Conservation (phyloP, 1,284 basidiomycete genomes). For the Cutaneotrichosporon mucoides region DNA sequence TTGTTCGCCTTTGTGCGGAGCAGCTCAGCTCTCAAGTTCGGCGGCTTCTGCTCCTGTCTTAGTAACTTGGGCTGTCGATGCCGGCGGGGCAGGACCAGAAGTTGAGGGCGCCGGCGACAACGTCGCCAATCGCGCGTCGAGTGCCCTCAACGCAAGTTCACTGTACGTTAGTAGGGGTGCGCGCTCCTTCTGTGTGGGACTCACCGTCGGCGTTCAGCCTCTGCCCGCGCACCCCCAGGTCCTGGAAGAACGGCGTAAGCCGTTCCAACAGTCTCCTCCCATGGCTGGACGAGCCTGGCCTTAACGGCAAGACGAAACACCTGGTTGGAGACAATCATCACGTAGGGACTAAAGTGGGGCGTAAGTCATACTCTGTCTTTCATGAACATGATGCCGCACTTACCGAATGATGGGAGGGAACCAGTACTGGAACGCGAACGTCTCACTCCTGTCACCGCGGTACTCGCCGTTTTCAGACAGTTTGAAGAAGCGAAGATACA, state of each 20-base stretch:
- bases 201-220: slow-evolving; percentile 85
- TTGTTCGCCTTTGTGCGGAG: too few species aligned
- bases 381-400: slow-evolving; percentile 30
- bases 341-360: slow-evolving; percentile 54
- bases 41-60: neutral
- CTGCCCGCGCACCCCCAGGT: slow-evolving; percentile 80
- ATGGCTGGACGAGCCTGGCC: slow-evolving; percentile 71
- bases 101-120: slow-evolving; percentile 8
- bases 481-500: slow-evolving; percentile 96
- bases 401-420: slow-evolving; percentile 92
- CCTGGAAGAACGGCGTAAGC: slow-evolving; percentile 60
- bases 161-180: slow-evolving; percentile 46
- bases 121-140: slow-evolving; percentile 80
- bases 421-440: slow-evolving; percentile 93
- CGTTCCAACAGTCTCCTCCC: slow-evolving; percentile 66
- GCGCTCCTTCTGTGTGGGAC: slow-evolving; percentile 25
- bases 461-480: slow-evolving; percentile 59
- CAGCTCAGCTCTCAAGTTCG: neutral
- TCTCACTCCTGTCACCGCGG: slow-evolving; percentile 85
- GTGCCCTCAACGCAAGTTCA: slow-evolving; percentile 88
- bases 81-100: slow-evolving; percentile 3
- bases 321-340: slow-evolving; percentile 65
- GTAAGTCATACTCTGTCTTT: slow-evolving; percentile 14
- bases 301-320: slow-evolving; percentile 60
- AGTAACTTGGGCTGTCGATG: neutral